Conservation (phyloP, 1,139 yeast species). For the Saccharomyces hybrid region DNA sequence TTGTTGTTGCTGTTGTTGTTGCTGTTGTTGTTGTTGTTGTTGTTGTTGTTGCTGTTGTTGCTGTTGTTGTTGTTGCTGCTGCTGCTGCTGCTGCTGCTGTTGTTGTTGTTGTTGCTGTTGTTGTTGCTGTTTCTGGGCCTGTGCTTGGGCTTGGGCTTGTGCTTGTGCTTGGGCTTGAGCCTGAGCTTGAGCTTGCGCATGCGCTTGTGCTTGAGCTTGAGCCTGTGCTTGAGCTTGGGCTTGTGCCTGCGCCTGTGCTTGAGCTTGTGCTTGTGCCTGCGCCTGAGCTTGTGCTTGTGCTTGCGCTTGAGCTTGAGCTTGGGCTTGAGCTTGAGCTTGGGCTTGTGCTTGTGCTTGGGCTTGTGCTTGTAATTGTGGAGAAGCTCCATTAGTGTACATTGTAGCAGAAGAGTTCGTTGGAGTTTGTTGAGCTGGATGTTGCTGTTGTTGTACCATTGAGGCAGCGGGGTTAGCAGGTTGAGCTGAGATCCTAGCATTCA, state of each 20-base stretch:
- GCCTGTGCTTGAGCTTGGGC: conserved; percentile 19
- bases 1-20: conserved; percentile 8
- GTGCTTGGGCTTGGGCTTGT: conserved; percentile 8
- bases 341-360: conserved; percentile 18
- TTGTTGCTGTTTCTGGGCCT: conserved; percentile 5
- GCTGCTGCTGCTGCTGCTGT: conserved; percentile 5
- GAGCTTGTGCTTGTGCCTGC: conserved; percentile 7
- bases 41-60: conserved; percentile 10
- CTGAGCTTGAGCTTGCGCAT: conserved; percentile 8
- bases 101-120: conserved; percentile 8
- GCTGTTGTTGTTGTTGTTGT: conserved; percentile 8
- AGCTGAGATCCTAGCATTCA: conserved; percentile 20
- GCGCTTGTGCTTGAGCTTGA: conserved; percentile 21
- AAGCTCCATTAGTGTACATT: conserved; percentile 10
- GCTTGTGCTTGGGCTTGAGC: conserved; percentile 8
- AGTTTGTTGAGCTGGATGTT: conserved; percentile 14
- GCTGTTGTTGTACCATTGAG: conserved; percentile 12
- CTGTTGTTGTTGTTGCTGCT: conserved; percentile 11
- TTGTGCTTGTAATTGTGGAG: conserved; percentile 12
- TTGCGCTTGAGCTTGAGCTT: conserved; percentile 10
- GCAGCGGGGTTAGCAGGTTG: not conserved
- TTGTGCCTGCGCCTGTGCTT: conserved; percentile 16
- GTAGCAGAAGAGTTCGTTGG: conserved; percentile 9
- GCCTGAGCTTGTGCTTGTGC: conserved; percentile 3
- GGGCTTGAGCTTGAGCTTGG: conserved; percentile 15